Base-by-base conservation (phyloP, 305 asterid genomes). In the Fraxinus velutina region DNA sequence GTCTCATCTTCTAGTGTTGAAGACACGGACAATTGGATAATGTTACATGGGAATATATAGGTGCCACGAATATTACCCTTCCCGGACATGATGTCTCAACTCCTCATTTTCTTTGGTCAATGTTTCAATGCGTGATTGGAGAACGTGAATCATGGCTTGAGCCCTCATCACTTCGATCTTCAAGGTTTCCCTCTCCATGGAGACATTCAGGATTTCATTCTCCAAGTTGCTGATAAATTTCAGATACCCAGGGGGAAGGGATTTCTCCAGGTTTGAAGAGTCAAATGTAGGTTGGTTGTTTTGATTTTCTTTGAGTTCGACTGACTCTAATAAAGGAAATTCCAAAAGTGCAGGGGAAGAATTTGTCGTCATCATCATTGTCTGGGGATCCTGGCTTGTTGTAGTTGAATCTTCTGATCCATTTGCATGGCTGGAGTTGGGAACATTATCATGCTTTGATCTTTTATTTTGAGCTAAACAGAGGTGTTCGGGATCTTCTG, bases 91-190 rank as follows among this genome's bases (percentile, higher is more conserved):
- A 15, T 91, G 86, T 76, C 87, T 88, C 42, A 91, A 78, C 76
- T 90, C 93, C 44, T 91, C 92, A 24, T 92, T 93, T 50, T 95
- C 98, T 84, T 87, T 90, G 78, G 86, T 36, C 90, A 93, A 52
- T 42, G 75, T 33, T 2, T 90, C 94, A 1, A 93, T 83, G 4
- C 91, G 94, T 0, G 97, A 90, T 81, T 95, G 99, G 79, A 95
- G 94, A 82, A 89, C 76, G 92, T 90, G 90, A 87, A 95, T 91
- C 94, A 93, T 93, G 3, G 98, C 97, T 44, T 95, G 94, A n/a
- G 97, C 97, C 75, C 99, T 90, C 97, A 93, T 93, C 93, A 95
- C 90, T 82, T 95, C 99, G 83, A 95, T 92, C 94, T 91, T 95
- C 80, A 91, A 76, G 0, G 93, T 90, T 85, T 93, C 99, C 90